A percentile compares a stretch with the other conserved stretches of the same genome.
Conservation (phyloP, 2,329 filamentous ascomycete species). For the Gnomoniopsis sp. region DNA sequence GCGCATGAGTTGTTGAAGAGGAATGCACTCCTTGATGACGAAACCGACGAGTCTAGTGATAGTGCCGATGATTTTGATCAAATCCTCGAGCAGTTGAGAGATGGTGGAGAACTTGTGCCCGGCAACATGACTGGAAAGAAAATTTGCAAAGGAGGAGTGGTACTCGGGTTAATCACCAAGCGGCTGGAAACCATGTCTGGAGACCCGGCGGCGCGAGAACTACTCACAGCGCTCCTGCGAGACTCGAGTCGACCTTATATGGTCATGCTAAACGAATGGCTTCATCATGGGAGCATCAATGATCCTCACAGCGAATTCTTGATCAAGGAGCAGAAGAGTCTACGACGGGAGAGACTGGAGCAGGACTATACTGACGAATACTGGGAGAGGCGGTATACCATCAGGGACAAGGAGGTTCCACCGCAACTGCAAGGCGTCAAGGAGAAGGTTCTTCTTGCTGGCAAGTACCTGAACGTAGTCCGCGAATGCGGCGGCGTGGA, state of each 20-base stretch:
- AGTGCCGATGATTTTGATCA: constrained; percentile 86
- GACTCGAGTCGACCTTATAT: constrained; percentile 95
- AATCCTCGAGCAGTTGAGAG: constrained; percentile 83
- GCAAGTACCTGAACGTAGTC: constrained; percentile 97
- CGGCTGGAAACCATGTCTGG: constrained; percentile 87
- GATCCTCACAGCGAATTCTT: constrained; percentile 93
- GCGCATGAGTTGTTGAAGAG: constrained; percentile 83
- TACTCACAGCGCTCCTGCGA: constrained; percentile 77
- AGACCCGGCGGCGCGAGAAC: constrained; percentile 78
- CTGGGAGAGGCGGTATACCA: constrained; percentile 96
- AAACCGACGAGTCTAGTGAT: constrained; percentile 67
- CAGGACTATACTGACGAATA: constrained; percentile 99
- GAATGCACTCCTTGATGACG: constrained; percentile 83
- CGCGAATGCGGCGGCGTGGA: constrained; percentile 95
- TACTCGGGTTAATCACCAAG: constrained; percentile 83
- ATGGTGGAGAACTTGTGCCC: constrained; percentile 77
- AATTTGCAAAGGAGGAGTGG: constrained; percentile 93
- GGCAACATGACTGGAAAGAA: constrained; percentile 82
- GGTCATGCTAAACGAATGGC: constrained; percentile 97
- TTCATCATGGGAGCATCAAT: constrained; percentile 92
- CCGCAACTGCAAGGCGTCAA: constrained; percentile 88
- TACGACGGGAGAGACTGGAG: constrained; percentile 83
- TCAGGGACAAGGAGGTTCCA: constrained; percentile 85
- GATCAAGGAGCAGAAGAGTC: constrained; percentile 93
- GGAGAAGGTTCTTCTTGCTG: constrained; percentile 90